These are phyloP conservation scores for Hemisphaericaspora xylofermentans DNA, from an alignment of 1,139 yeast genomes.

Conservation along the genomic window DNA sequence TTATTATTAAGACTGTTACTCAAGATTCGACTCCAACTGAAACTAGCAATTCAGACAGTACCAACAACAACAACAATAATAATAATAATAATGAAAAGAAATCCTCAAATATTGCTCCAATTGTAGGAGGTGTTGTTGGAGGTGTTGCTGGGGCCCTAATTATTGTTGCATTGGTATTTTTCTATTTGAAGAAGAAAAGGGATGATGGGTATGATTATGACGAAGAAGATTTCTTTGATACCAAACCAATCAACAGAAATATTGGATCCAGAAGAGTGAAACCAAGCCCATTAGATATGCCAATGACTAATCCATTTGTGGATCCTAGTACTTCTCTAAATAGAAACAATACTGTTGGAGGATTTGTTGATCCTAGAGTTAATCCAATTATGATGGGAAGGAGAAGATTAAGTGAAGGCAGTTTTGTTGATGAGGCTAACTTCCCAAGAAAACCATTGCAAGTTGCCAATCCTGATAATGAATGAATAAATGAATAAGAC, in stretches of 20 bases:
- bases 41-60: conserved; percentile 15
- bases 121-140: conserved; percentile 71
- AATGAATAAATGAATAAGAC: too few relatives aligned
- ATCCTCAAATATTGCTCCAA: conserved; percentile 47
- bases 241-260: conserved; percentile 25
- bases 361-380: conserved; percentile 52
- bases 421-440: conserved; percentile 77
- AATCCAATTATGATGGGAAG: conserved; percentile 69
- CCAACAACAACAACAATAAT: conserved; percentile 4
- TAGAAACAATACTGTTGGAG: conserved; percentile 9
- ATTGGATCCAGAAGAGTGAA: conserved; percentile 27
- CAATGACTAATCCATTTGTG: conserved; percentile 53
- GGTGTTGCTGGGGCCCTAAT: conserved; percentile 48
- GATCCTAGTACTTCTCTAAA: background rate
- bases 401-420: conserved; percentile 70
- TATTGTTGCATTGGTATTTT: conserved; percentile 45
- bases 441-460: conserved; percentile 66
- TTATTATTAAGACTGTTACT: conserved; percentile 12
- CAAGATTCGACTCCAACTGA: conserved; percentile 9
- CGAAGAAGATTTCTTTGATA: conserved; percentile 44
- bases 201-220: conserved; percentile 54
- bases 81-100: conserved; percentile 10
- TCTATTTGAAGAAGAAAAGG: conserved; percentile 44
- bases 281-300: conserved; percentile 40
- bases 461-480: conserved; percentile 68